Evolutionary conservation across 2,329 filamentous ascomycete genomes (phyloP).

Genomic region (Tympanopsis confertula): DNA sequence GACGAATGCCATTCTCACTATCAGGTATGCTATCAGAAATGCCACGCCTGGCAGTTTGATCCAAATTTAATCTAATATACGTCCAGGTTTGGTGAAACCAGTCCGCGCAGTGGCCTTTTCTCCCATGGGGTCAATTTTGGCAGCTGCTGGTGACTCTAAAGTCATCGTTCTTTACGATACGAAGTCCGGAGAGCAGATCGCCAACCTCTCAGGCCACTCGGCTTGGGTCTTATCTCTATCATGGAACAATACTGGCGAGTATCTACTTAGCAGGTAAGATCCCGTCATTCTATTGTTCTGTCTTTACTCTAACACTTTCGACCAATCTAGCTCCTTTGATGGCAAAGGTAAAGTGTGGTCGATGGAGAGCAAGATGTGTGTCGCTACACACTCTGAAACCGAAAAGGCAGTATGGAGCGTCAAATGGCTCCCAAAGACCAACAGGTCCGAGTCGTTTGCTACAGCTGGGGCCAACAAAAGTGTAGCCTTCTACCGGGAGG

Average conservation of each 20-base stretch:
- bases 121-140: conserved; percentile 70
- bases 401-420: conserved; percentile 54
- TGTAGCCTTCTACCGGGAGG: conserved; percentile 51
- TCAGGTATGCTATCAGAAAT: conserved; percentile 42
- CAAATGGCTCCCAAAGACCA: conserved; percentile 46
- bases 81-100: conserved; percentile 67
- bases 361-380: conserved; percentile 52
- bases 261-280: conserved; percentile 46
- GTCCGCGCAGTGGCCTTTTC: conserved; percentile 81
- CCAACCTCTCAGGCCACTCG: conserved; percentile 59
- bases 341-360: conserved; percentile 67
- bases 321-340: conserved; percentile 38
- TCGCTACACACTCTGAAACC: conserved; percentile 60
- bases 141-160: conserved; percentile 78
- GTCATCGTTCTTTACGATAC: conserved; percentile 90
- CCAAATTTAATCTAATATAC: background rate
- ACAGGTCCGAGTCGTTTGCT: conserved; percentile 35
- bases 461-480: conserved; percentile 44
- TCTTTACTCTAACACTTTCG: background rate
- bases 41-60: background rate
- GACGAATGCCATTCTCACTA: conserved; percentile 73
- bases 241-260: conserved; percentile 63
- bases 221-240: conserved; percentile 60
- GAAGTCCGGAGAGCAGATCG: conserved; percentile 81
- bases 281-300: background rate